These are phyloP conservation scores for Aspergillus tanneri DNA, from an alignment of 2,329 filamentous ascomycete genomes.

Conservation along the genomic window DNA sequence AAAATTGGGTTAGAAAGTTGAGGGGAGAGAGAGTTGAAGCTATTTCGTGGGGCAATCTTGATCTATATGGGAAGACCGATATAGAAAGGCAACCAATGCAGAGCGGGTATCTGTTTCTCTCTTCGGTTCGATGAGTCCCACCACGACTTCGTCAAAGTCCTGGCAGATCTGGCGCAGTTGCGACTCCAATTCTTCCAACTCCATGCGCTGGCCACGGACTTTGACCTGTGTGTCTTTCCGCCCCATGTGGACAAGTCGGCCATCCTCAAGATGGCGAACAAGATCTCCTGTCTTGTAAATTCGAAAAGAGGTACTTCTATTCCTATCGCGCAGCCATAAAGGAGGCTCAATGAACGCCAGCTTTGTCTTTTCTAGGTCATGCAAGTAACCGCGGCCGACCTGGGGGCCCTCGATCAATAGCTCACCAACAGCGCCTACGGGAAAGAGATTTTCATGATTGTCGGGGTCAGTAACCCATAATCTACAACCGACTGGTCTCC, in stretches of 20 bases:
- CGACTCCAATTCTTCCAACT: background rate
- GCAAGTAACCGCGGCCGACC: slow-evolving; percentile 7
- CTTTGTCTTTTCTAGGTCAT: background rate
- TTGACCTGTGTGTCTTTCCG: background rate
- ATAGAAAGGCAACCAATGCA: no score
- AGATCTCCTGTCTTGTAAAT: background rate
- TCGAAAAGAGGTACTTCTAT: no score
- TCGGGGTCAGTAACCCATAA: slow-evolving; percentile 2
- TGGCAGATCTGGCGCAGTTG: no score
- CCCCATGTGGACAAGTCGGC: background rate
- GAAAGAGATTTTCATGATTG: background rate
- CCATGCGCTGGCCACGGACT: slow-evolving; percentile 1
- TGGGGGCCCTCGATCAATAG: slow-evolving; percentile 1
- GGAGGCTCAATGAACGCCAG: background rate
- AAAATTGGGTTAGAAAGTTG: no score
- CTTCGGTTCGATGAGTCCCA: no score
- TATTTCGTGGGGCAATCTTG: no score
- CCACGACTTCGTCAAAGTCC: background rate
- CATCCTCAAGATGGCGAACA: background rate
- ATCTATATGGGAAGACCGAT: no score
- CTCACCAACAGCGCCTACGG: slow-evolving; percentile 2
- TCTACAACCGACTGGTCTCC: background rate
- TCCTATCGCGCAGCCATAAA: background rate
- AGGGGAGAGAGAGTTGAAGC: no score
- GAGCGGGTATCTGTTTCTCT: no score